Conservation (phyloP, 345 rosid species). For the Draba incana region DNA sequence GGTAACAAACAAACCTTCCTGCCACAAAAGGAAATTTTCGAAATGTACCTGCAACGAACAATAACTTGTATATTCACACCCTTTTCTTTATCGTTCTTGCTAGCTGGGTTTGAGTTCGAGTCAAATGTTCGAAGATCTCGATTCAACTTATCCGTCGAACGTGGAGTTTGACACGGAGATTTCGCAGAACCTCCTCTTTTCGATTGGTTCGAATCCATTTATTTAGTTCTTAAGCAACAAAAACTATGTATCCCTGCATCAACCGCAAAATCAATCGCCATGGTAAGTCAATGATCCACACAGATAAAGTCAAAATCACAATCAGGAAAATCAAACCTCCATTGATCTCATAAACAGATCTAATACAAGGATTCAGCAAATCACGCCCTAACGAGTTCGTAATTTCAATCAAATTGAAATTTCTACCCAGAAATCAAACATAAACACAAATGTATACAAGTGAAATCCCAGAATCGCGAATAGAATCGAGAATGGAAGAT, state of each 20-base stretch:
- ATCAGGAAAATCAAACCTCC: conserved; percentile 25
- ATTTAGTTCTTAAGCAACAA: too few species aligned
- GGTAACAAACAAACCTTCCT: background rate
- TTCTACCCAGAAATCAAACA: background rate
- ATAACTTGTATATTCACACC: conserved; percentile 97
- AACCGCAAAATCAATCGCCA: background rate
- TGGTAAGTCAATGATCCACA: conserved; percentile 28
- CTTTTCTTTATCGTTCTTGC: conserved; percentile 82
- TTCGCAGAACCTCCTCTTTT: conserved; percentile 65
- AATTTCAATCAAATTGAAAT: conserved; percentile 3
- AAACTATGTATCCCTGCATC: too few species aligned
- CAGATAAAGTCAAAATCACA: background rate
- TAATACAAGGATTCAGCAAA: conserved; percentile 10
- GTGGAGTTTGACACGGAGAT: conserved; percentile 93
- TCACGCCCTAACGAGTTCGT: conserved; percentile 22
- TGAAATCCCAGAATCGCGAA: background rate
- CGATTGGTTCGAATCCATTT: conserved; percentile 65
- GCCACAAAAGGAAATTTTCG: background rate
- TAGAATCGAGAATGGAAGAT: conserved; percentile 14
- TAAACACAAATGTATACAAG: background rate
- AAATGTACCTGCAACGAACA: conserved; percentile 88
- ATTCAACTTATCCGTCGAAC: conserved; percentile 75
- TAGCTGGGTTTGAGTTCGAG: conserved; percentile 51
- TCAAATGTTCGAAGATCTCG: conserved; percentile 88
- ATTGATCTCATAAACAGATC: conserved; percentile 14